Conservation (phyloP, 208 protist species). For the Wallacemonas sp. region DNA sequence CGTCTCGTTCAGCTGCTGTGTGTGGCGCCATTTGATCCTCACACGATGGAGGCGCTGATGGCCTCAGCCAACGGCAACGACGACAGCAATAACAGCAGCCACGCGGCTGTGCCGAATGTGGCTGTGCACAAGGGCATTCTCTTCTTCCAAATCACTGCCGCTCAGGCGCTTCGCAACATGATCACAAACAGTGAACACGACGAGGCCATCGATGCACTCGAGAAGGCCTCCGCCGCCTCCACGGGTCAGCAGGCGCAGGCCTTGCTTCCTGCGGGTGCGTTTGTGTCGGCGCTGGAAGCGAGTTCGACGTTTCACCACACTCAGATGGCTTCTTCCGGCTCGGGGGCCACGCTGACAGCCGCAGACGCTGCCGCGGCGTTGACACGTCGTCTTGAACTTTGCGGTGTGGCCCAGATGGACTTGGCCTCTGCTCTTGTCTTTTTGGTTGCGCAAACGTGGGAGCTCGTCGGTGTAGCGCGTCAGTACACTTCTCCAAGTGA, state of each 20-base stretch:
- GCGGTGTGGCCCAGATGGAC: conserved; percentile 5
- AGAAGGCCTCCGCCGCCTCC: not conserved
- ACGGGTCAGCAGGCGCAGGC: not conserved
- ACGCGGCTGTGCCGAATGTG: not conserved
- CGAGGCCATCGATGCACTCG: conserved; percentile 51
- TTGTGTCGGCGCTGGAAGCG: not conserved
- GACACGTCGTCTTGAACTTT: conserved; percentile 8
- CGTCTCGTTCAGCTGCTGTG: conserved; percentile 54
- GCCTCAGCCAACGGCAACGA: not conserved
- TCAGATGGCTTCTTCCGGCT: not conserved
- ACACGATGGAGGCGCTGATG: not conserved
- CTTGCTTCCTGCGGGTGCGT: not conserved
- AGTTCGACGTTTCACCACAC: not conserved
- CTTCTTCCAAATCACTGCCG: conserved; percentile 52
- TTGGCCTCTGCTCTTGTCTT: conserved; percentile 34
- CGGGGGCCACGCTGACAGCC: not conserved
- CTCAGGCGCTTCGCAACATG: conserved; percentile 59
- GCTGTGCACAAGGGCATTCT: conserved; percentile 36
- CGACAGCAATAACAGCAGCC: not conserved
- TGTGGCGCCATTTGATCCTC: conserved; percentile 7
- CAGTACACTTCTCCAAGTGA: conserved; percentile 22
- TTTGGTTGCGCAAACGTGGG: conserved; percentile 36
- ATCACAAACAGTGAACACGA: conserved; percentile 66
- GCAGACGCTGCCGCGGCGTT: conserved; percentile 14
- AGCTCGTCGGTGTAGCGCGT: conserved; percentile 28